Evolutionary conservation across 106 monocot species (phyloP), one percentile per base, ranked within the genome.

Genomic region (Dioscorea dumetorum): DNA sequence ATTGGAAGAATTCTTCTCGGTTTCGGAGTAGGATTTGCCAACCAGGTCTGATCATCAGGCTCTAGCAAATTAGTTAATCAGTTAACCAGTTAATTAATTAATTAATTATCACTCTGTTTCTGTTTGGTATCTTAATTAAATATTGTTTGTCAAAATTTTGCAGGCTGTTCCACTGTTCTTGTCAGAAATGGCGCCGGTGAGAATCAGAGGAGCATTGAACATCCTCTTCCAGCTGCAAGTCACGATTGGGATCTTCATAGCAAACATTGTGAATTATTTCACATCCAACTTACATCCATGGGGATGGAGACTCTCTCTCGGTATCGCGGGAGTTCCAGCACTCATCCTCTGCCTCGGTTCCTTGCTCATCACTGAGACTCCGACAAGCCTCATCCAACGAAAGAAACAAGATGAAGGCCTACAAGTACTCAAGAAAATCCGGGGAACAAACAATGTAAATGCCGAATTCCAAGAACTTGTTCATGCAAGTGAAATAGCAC

Each of bases 21-120:
- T 15, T 48, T 78, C 52, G 83, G 83, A 16, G 79, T 83, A 24
- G 83, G 83, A 17, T 83, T 79, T 54, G 83, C 71, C 18, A 83
- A 83, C 34, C 82, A 82, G 54, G 78, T 78, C 8, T 19, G 35
- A 6, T 41, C 6, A 41, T 10, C 2, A 0, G 6, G 0, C 41
- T 3, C 41, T 41, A n/a, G n/a, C 41, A 41, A 41, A 0, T 28
- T 28, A 28, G 2, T 28, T 1, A 28, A 28, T 28, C 28, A 28
- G n/a, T 28, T 28, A 28, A 3, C 28, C 1, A 1, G 28, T 1
- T 28, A 28, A n/a, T n/a, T 28, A 1, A 28, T 28, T 1, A 28
- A 28, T n/a, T n/a, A n/a, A 28, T 28, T 28, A 1, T 28, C 28
- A 28, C 2, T 41, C 41, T 41, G 41, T 6, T 41, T 41, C 41